Evolutionary conservation across 2,329 filamentous ascomycete species (phyloP), one percentile per base, ranked within the genome.

Genomic region (Neurospora crassa): DNA sequence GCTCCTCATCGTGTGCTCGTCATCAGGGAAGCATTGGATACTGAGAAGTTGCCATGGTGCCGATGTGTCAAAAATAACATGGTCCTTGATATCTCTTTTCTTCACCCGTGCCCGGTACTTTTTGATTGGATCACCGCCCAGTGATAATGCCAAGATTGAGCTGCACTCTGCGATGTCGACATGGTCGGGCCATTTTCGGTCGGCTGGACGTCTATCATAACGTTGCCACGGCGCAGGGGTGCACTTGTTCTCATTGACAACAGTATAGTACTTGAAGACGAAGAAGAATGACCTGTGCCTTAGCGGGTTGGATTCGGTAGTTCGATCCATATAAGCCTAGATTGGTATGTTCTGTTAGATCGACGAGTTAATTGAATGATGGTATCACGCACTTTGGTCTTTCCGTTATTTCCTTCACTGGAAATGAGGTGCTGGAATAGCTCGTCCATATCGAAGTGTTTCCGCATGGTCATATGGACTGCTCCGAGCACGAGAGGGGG

Each of bases 251-350:
- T 86, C 82, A 1, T 84, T 85, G 14, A 90, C 84, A 7, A 89
- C 82, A 5, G 88, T 90, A 76, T 89, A 90, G 76, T 90, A 90
- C 74, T 90, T 89, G 77, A 90, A 89, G 59, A 84, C 86, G 76
- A 90, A 90, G 74, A 89, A 85, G 77, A 90, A 89, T 8, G 84
- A 86, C 7, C 85, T 81, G 74, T 87, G 87, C 14, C 84, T 84
- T 8, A 85, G 79, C 5, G 79, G 76, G 40, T 84, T 80, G 2
- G 78, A 73, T 18, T 81, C 78, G 69, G 81, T 88, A n/a, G 85
- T 83, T 37, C 86, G 82, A 72, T 85, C 80, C 80, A 86, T 83
- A 71, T 85, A 82, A 10, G 86, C 84, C 37, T 76, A 29, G 11
- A 7, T 5, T 16, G 8, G 8, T 53, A 8, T 72, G 73, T 5